Evolutionary conservation across 2,329 filamentous ascomycete species (phyloP).

Genomic region (Sphaerulina musiva): DNA sequence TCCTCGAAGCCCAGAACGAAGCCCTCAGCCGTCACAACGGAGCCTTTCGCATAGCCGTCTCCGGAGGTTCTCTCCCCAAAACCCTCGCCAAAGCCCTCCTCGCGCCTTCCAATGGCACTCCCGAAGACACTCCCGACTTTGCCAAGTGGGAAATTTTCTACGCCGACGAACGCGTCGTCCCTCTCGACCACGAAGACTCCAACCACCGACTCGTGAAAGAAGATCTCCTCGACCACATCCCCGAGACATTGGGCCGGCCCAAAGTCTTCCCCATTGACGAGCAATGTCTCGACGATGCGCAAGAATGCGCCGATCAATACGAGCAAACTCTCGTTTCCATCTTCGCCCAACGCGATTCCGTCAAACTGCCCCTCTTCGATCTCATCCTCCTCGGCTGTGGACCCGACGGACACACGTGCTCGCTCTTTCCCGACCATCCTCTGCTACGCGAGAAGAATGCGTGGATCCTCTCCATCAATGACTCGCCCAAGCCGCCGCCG

Average conservation of each 20-base stretch:
- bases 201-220: slow-evolving; percentile 85
- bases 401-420: slow-evolving; percentile 95
- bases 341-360: slow-evolving; percentile 88
- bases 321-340: slow-evolving; percentile 77
- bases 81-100: slow-evolving; percentile 81
- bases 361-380: slow-evolving; percentile 92
- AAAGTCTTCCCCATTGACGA: slow-evolving; percentile 73
- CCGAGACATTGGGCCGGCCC: slow-evolving; percentile 58
- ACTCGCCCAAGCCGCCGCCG: slow-evolving; percentile 90
- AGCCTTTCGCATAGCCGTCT: slow-evolving; percentile 85
- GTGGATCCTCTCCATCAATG: slow-evolving; percentile 86
- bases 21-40: slow-evolving; percentile 68
- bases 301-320: slow-evolving; percentile 90
- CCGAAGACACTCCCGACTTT: slow-evolving; percentile 64
- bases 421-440: slow-evolving; percentile 83
- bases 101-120: slow-evolving; percentile 39
- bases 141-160: slow-evolving; percentile 97
- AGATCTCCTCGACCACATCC: slow-evolving; percentile 84
- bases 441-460: slow-evolving; percentile 79
- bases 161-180: slow-evolving; percentile 91
- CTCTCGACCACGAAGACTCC: slow-evolving; percentile 85
- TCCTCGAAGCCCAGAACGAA: slow-evolving; percentile 73
- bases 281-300: slow-evolving; percentile 63
- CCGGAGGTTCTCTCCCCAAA: slow-evolving; percentile 85
- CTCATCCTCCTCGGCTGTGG: slow-evolving; percentile 88